These are phyloP conservation scores for Oxyria digyna DNA, from an alignment of 148 eudicot species.

Conservation along the genomic window DNA sequence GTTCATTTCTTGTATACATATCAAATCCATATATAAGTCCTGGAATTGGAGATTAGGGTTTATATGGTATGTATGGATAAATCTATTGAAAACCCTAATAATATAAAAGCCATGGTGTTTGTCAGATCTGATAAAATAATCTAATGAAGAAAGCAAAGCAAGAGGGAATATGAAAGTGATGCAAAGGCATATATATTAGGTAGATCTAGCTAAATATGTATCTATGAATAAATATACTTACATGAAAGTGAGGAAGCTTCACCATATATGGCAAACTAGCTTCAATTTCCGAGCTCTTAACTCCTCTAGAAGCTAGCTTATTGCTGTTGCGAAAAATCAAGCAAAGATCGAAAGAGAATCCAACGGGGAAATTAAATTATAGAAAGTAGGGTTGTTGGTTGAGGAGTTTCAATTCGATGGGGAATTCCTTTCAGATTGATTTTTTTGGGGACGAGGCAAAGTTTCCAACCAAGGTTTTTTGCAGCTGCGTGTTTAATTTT, in stretches of 20 bases:
- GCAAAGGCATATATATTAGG: neutral
- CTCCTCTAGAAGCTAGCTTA: neutral
- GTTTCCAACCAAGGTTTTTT: neutral
- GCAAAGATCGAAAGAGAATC: neutral
- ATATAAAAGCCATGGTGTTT: neutral
- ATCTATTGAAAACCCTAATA: neutral
- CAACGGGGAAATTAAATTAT: neutral
- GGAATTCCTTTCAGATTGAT: too few species aligned
- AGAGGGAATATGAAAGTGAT: neutral
- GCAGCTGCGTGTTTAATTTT: conserved; percentile 1
- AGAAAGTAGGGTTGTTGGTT: neutral
- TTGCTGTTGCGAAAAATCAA: neutral
- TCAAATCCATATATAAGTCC: neutral
- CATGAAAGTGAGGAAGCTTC: neutral
- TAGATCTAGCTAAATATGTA: neutral
- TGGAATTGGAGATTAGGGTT: neutral
- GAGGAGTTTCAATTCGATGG: conserved; percentile 2
- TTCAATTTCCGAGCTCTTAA: neutral
- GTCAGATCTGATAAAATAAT: neutral
- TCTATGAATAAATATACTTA: neutral
- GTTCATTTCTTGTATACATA: too few species aligned
- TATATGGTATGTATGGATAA: neutral
- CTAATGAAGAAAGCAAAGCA: neutral
- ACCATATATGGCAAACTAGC: neutral
- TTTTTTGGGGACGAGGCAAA: conserved; percentile 2